Evolutionary conservation across 2,329 filamentous ascomycete species (phyloP).

Genomic region (Magnaporthales sp.): DNA sequence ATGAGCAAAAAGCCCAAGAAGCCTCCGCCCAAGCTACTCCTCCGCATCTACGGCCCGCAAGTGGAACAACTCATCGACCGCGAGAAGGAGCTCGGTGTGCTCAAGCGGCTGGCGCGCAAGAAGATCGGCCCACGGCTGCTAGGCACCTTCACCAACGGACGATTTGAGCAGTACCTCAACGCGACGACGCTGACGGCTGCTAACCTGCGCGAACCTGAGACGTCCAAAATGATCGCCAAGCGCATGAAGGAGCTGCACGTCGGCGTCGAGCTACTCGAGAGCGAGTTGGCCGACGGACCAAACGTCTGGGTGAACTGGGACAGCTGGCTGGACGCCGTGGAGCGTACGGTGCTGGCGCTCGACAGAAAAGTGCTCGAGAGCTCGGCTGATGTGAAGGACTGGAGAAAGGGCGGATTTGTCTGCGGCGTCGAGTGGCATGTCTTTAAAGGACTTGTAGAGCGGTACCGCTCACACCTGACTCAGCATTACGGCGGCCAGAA

Average conservation of each 20-base stretch:
- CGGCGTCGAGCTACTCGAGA: conserved; percentile 74
- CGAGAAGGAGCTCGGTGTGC: conserved; percentile 78
- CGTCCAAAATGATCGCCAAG: conserved; percentile 88
- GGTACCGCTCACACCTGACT: conserved; percentile 68
- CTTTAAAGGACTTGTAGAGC: conserved; percentile 67
- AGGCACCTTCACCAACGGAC: conserved; percentile 87
- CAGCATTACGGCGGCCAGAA: conserved; percentile 59
- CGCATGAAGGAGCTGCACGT: conserved; percentile 95
- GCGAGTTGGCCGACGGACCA: conserved; percentile 71
- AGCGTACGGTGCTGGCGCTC: conserved; percentile 46
- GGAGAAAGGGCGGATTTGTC: conserved; percentile 65
- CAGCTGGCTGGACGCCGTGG: conserved; percentile 67
- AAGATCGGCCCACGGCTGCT: conserved; percentile 86
- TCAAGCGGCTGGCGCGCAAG: conserved; percentile 79
- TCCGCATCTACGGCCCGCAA: conserved; percentile 90
- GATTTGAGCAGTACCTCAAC: conserved; percentile 91
- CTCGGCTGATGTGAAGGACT: conserved; percentile 31
- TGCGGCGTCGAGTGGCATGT: conserved; percentile 76
- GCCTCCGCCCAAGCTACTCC: conserved; percentile 59
- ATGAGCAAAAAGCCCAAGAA: conserved; percentile 27
- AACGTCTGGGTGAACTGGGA: conserved; percentile 93
- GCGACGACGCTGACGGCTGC: conserved; percentile 69
- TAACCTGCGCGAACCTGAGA: conserved; percentile 73
- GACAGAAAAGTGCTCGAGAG: conserved; percentile 46
- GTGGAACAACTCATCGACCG: conserved; percentile 94